Percentiles rank a stretch among this genome's conserved stretches.
These are phyloP conservation scores for Yamadazyma aaseri DNA, from an alignment of 1,139 yeast genomes.

Conservation along the genomic window DNA sequence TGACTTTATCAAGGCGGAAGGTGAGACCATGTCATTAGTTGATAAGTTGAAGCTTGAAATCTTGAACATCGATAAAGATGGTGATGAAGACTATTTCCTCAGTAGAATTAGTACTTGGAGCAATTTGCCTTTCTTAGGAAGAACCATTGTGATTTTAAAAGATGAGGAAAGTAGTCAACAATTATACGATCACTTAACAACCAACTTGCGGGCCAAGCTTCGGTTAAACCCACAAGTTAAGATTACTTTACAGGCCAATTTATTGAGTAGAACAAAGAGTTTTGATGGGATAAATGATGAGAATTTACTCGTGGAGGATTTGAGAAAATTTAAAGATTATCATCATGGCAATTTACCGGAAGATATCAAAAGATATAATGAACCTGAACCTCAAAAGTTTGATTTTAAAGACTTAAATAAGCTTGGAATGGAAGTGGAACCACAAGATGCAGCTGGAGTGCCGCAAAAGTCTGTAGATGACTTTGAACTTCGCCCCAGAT, in stretches of 20 bases:
- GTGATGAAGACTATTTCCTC: constrained; percentile 24
- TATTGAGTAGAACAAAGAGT: constrained; percentile 40
- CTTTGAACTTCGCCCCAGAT: constrained; percentile 8
- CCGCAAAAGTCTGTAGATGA: constrained; percentile 4
- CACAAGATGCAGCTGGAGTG: too few relatives aligned
- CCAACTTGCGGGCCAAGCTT: constrained; percentile 7
- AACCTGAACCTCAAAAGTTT: constrained; percentile 40
- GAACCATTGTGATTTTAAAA: constrained; percentile 41
- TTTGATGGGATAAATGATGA: constrained; percentile 28
- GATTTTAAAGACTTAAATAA: constrained; percentile 29
- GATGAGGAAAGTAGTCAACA: constrained; percentile 30
- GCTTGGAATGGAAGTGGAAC: constrained; percentile 12
- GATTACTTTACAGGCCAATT: constrained; percentile 42
- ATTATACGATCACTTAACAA: constrained; percentile 22
- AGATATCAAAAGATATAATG: constrained; percentile 25
- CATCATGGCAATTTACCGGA: constrained; percentile 12
- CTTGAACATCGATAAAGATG: constrained; percentile 22
- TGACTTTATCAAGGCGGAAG: constrained; percentile 26
- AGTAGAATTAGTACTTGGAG: constrained; percentile 44
- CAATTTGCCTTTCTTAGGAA: constrained; percentile 39
- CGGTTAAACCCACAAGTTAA: constrained; percentile 18
- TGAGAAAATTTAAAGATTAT: constrained; percentile 26
- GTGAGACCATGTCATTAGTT: constrained; percentile 26
- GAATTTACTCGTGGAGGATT: constrained; percentile 23
- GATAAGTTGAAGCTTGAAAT: constrained; percentile 37